Percentiles rank a stretch among this genome's conserved stretches.
phyloP scores from a whole-genome alignment of 495 filamentous ascomycete species.

The Thermochaetoides thermophila region DNA sequence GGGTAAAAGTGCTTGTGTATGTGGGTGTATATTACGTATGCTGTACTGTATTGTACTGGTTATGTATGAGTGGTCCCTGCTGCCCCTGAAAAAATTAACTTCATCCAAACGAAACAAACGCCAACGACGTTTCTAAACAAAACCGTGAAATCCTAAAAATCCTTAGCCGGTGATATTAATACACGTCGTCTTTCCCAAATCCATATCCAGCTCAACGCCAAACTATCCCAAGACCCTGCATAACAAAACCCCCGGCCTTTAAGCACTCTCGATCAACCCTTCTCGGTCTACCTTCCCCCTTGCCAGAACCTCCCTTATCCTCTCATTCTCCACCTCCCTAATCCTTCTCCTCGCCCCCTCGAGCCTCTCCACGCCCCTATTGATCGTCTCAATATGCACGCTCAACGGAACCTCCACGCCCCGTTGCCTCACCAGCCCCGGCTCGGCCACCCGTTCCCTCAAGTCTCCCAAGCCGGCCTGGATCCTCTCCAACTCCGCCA shows the following conservation, averaged over 20 bases:
- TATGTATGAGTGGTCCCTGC: no score
- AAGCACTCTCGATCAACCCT: slow-evolving; percentile 11
- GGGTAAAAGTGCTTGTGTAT: no score
- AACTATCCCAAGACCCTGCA: no score
- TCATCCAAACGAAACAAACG: background rate
- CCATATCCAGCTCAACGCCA: slow-evolving; percentile 2
- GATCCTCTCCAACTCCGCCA: slow-evolving; percentile 54
- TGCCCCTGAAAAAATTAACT: no score
- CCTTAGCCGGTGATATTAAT: no score
- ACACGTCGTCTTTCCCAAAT: background rate
- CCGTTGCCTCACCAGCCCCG: slow-evolving; percentile 35
- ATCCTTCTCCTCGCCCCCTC: slow-evolving; percentile 40
- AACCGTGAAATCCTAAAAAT: no score
- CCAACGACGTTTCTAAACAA: no score
- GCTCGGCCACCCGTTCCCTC: slow-evolving; percentile 45
- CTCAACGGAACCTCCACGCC: slow-evolving; percentile 39
- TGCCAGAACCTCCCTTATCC: slow-evolving; percentile 34
- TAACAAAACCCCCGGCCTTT: no score
- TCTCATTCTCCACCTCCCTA: slow-evolving; percentile 42
- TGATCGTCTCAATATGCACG: slow-evolving; percentile 56
- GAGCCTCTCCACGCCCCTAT: slow-evolving; percentile 49
- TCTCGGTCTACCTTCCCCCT: slow-evolving; percentile 18
- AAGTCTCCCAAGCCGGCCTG: slow-evolving; percentile 50
- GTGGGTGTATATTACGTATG: no score
- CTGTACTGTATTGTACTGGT: no score